Percentiles rank a stretch among this genome's conserved stretches.
Conservation (phyloP, 2,329 filamentous ascomycete species). For the Setomelanomma holmii region DNA sequence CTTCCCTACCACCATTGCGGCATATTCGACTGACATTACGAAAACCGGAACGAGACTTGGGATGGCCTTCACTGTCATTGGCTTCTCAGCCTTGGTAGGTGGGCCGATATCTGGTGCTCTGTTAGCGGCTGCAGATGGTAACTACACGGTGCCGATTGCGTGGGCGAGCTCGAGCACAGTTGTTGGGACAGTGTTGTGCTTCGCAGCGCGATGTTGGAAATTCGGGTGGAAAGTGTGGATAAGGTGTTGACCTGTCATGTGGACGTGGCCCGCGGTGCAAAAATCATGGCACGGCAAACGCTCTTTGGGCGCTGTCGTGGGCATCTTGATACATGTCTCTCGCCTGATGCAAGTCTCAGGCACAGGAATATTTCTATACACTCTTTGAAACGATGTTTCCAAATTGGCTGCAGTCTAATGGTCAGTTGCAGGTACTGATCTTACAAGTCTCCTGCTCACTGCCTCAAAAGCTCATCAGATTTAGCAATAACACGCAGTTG, state of each 20-base stretch:
- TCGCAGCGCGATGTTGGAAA: conserved; percentile 28
- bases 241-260: conserved; percentile 21
- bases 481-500: no score
- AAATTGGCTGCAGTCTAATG: no score
- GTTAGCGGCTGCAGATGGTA: conserved; percentile 49
- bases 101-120: conserved; percentile 63
- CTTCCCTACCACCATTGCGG: conserved; percentile 52
- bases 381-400: no score
- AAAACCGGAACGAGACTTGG: conserved; percentile 57
- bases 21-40: conserved; percentile 35
- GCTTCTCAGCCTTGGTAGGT: conserved; percentile 59
- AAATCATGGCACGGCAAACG: no score
- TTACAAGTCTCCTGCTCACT: no score
- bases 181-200: conserved; percentile 19
- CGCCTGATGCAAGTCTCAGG: no score
- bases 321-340: no score
- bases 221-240: conserved; percentile 29
- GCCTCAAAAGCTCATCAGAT: no score
- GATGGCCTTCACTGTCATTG: conserved; percentile 60
- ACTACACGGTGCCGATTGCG: conserved; percentile 31
- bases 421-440: no score
- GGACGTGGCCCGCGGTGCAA: no score
- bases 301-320: no score
- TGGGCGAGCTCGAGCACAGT: conserved; percentile 30
- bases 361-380: no score